Base-by-base conservation (phyloP, 164 flowering plant species). In the Dillenia suffruticosa region DNA sequence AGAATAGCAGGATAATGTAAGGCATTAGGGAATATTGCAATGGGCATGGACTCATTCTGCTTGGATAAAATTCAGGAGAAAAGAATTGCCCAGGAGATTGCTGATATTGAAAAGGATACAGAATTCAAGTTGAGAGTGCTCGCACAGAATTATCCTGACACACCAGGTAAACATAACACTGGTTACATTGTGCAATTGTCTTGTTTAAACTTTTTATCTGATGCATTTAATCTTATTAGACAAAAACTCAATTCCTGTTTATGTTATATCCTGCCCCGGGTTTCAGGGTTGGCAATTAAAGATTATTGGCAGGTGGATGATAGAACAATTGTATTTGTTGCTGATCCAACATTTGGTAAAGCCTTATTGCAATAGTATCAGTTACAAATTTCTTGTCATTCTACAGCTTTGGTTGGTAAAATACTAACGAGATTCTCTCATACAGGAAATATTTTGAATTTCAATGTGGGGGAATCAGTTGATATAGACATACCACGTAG, bases 281-380 rank as follows among this genome's bases (percentile, higher is more conserved):
- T 15, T 72, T 55, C 84, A 92, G 98, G 98, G 7, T 74, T 90
- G 76, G 98, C 98, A 61, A 78, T 90, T 43, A 89, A 72, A 72
- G 96, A 91, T 65, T 94, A 79, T 68, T 94, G 98, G 97, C 78
- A 80, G 68, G 96, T 94, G 44, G 98, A 94, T 84, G 98, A 94
- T 61, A 83, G 84, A 62, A 93, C 98, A 44, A 87, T 93, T 51
- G 94, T 93, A 19, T 90, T 92, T 74, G 98, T 93, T 57, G 98
- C 97, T 45, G 98, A 93, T 65, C 97, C 96, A 13, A 89, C 92
- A 12, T 93, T 93, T 61, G 98, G 98, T 93, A 82, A 71, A 48
- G 49, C 40, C 7, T 32, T 32, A 32, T 32, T 32, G 40, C 40
- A 32, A 4, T 32, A 32, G 15, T 10, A 3, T 63, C 24, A 45